A percentile compares a stretch with the other conserved stretches of the same genome.
Conservation (phyloP, 495 filamentous ascomycete species). For the Penicillium crystallinum region DNA sequence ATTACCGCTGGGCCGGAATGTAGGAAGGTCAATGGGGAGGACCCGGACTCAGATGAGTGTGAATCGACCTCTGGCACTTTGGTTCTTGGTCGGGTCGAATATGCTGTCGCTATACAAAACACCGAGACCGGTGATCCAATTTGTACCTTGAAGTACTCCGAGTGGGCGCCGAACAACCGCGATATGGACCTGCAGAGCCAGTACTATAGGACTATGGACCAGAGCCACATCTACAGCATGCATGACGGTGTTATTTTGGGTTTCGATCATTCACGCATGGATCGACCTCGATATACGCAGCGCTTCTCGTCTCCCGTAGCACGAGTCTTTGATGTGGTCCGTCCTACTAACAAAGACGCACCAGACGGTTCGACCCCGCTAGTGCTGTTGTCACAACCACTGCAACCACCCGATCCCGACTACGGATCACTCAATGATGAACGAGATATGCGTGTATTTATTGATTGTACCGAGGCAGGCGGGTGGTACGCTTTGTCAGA, state of each 20-base stretch:
- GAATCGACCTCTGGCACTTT: slow-evolving; percentile 64
- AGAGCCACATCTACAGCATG: slow-evolving; percentile 80
- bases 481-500: slow-evolving; percentile 96
- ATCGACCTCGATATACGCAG: slow-evolving; percentile 54
- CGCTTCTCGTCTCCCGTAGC: slow-evolving; percentile 80
- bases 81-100: slow-evolving; percentile 78
- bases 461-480: slow-evolving; percentile 78
- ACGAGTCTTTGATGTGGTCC: slow-evolving; percentile 84
- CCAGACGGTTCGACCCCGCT: slow-evolving; percentile 55
- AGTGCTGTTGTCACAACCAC: slow-evolving; percentile 81
- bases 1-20: slow-evolving; percentile 47
- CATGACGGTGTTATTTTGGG: slow-evolving; percentile 85
- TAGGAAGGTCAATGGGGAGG: slow-evolving; percentile 54
- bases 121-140: slow-evolving; percentile 69
- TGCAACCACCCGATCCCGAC: slow-evolving; percentile 56
- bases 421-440: slow-evolving; percentile 50
- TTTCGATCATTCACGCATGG: slow-evolving; percentile 59
- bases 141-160: slow-evolving; percentile 86
- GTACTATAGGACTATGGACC: slow-evolving; percentile 73
- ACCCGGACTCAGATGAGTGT: slow-evolving; percentile 64
- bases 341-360: slow-evolving; percentile 54
- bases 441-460: slow-evolving; percentile 64
- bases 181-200: slow-evolving; percentile 84
- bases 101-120: slow-evolving; percentile 78
- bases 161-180: slow-evolving; percentile 91